Percentiles rank a stretch among this genome's conserved stretches.
These are phyloP conservation scores for Trichoderma polysporum DNA, from an alignment of 2,329 filamentous ascomycete genomes.

Conservation along the genomic window DNA sequence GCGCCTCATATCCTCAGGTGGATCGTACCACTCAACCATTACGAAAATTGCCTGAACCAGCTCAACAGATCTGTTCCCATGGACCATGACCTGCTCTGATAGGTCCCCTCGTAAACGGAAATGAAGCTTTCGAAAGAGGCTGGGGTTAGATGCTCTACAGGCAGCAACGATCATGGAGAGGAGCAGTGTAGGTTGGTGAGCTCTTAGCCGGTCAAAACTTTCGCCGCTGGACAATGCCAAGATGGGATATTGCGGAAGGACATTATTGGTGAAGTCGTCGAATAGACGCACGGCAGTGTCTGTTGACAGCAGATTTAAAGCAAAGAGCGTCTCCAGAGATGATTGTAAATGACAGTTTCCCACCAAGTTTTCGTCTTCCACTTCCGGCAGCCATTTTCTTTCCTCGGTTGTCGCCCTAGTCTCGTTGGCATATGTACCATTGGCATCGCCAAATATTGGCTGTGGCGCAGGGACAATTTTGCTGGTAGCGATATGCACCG, in stretches of 20 bases:
- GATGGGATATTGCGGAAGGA: neutral
- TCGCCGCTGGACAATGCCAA: neutral
- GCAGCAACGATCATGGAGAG: neutral
- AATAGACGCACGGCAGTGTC: neutral
- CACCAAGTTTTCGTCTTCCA: neutral
- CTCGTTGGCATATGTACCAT: neutral
- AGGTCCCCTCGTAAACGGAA: neutral
- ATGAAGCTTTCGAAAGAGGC: neutral
- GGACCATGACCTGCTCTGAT: neutral
- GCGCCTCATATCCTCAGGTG: neutral
- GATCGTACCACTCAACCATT: slow-evolving; percentile 1
- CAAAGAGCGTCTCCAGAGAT: neutral
- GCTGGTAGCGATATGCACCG: neutral
- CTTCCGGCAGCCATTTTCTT: neutral
- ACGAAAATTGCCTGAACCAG: neutral
- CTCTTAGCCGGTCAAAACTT: neutral
- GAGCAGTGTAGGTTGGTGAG: neutral
- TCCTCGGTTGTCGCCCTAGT: neutral
- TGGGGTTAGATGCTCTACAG: neutral
- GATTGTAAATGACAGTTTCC: neutral
- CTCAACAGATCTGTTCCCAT: neutral
- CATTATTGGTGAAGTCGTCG: neutral
- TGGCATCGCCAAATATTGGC: neutral
- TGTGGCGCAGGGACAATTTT: neutral
- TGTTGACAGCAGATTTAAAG: neutral